A percentile compares a stretch with the other conserved stretches of the same genome.
phyloP scores from a whole-genome alignment of 768 basidiomycete genomes.

The Tulasnella sp. region DNA sequence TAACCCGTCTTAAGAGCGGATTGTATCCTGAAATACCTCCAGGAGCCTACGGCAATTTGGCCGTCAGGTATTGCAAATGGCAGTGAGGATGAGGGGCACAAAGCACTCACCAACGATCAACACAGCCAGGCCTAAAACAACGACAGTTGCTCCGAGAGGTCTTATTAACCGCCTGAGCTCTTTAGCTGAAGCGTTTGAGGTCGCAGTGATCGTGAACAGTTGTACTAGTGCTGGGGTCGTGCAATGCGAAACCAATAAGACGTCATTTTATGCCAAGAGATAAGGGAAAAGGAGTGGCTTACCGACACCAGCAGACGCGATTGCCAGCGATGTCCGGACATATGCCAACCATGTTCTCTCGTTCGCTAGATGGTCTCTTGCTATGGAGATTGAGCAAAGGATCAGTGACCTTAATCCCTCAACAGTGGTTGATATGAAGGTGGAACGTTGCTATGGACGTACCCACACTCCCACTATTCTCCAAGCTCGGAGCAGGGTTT shows the following conservation, averaged over 20 bases:
- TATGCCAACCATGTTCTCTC: slow-evolving; percentile 60
- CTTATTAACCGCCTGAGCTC: slow-evolving; percentile 35
- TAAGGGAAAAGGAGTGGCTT: slow-evolving; percentile 27
- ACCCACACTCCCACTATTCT: slow-evolving; percentile 51
- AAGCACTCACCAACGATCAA: slow-evolving; percentile 41
- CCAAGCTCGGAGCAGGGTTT: slow-evolving; percentile 33
- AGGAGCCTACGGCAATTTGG: slow-evolving; percentile 34
- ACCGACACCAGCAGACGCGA: slow-evolving; percentile 56
- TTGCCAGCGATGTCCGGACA: slow-evolving; percentile 53
- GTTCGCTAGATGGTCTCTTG: slow-evolving; percentile 55
- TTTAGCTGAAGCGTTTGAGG: slow-evolving; percentile 1
- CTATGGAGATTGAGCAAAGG: slow-evolving; percentile 25
- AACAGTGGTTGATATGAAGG: background rate
- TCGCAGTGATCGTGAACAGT: slow-evolving; percentile 37
- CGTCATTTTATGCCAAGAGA: background rate
- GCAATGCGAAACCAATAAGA: background rate
- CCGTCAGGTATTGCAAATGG: background rate
- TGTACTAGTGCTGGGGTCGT: slow-evolving; percentile 45
- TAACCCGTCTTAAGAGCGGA: slow-evolving; percentile 41
- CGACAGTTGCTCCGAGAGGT: slow-evolving; percentile 46
- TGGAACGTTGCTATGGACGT: background rate
- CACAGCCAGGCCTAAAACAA: slow-evolving; percentile 42
- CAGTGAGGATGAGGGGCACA: background rate
- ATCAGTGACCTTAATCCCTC: background rate
- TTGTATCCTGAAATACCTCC: slow-evolving; percentile 50